Conservation (phyloP, 371 early-diverging fungal species). For the Dichotomocladium elegans region DNA sequence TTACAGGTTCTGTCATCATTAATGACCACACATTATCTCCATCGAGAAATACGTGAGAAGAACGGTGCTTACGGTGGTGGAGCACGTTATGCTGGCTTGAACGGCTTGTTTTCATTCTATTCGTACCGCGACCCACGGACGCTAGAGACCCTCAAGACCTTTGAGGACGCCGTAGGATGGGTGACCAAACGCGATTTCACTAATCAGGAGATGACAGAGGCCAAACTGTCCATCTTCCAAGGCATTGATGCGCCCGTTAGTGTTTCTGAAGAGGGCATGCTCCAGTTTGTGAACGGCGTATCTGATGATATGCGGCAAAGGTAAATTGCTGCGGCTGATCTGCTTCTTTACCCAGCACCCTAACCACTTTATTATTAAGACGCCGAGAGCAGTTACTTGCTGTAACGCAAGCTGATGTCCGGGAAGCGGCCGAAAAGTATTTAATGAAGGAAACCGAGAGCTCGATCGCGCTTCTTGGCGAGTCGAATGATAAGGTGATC, state of each 20-base stretch:
- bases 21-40: constrained; percentile 81
- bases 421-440: constrained; percentile 61
- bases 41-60: constrained; percentile 94
- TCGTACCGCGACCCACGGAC: constrained; percentile 93
- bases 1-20: constrained; percentile 79
- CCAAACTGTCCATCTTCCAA: constrained; percentile 89
- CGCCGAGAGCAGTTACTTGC: constrained; percentile 74
- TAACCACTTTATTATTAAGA: constrained; percentile 24
- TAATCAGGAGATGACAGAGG: constrained; percentile 79
- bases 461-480: constrained; percentile 43
- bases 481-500: constrained; percentile 29
- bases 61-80: constrained; percentile 97
- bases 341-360: constrained; percentile 5
- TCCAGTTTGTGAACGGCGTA: constrained; percentile 71
- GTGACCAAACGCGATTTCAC: constrained; percentile 46
- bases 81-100: constrained; percentile 65
- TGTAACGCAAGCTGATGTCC: constrained; percentile 68
- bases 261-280: constrained; percentile 83
- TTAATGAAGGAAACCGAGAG: neutral
- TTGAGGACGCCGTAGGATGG: constrained; percentile 65
- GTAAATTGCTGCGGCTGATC: constrained; percentile 28
- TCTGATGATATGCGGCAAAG: constrained; percentile 84
- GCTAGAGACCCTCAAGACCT: constrained; percentile 72
- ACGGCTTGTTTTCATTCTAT: constrained; percentile 83
- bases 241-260: constrained; percentile 81